Percentiles rank a stretch among this genome's conserved stretches.
These are phyloP conservation scores for Phycomyces blakesleeanus DNA, from an alignment of 192 early-diverging fungal genomes.

Conservation along the genomic window DNA sequence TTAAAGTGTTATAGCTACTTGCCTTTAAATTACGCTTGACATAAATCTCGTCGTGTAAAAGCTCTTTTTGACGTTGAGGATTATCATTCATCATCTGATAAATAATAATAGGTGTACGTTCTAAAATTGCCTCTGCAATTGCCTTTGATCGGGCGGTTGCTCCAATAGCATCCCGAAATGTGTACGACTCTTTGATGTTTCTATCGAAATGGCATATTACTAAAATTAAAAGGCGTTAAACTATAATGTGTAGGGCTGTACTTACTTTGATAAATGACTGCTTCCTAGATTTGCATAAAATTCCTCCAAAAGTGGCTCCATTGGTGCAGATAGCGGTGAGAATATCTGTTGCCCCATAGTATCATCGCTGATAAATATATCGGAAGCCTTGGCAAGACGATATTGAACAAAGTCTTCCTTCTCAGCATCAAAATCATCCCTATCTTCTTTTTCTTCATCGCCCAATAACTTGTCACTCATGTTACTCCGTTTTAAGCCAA, in stretches of 20 bases:
- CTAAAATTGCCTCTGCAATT: slow-evolving; percentile 61
- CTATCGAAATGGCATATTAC: neutral
- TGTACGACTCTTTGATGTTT: slow-evolving; percentile 45
- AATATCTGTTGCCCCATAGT: slow-evolving; percentile 69
- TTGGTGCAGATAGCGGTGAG: slow-evolving; percentile 65
- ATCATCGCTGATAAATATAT: slow-evolving; percentile 82
- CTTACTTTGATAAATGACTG: slow-evolving; percentile 60
- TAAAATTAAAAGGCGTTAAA: neutral
- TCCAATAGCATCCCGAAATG: slow-evolving; percentile 44
- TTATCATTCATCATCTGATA: slow-evolving; percentile 53
- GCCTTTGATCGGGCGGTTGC: slow-evolving; percentile 41
- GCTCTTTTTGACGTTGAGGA: slow-evolving; percentile 43
- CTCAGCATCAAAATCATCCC: slow-evolving; percentile 20
- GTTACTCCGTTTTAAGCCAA: slow-evolving; percentile 49
- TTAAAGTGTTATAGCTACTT: neutral
- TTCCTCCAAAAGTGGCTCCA: slow-evolving; percentile 67
- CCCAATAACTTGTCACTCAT: neutral
- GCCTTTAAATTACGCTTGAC: slow-evolving; percentile 62
- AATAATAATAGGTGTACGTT: slow-evolving; percentile 74
- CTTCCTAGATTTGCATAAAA: slow-evolving; percentile 66
- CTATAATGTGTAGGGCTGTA: slow-evolving; percentile 9
- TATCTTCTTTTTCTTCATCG: slow-evolving; percentile 12
- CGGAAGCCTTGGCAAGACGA: slow-evolving; percentile 59
- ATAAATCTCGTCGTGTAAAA: slow-evolving; percentile 48
- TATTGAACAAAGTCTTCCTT: slow-evolving; percentile 50